These are phyloP conservation scores for Cercis canadensis DNA, from an alignment of 306 rosid species.

Conservation along the genomic window DNA sequence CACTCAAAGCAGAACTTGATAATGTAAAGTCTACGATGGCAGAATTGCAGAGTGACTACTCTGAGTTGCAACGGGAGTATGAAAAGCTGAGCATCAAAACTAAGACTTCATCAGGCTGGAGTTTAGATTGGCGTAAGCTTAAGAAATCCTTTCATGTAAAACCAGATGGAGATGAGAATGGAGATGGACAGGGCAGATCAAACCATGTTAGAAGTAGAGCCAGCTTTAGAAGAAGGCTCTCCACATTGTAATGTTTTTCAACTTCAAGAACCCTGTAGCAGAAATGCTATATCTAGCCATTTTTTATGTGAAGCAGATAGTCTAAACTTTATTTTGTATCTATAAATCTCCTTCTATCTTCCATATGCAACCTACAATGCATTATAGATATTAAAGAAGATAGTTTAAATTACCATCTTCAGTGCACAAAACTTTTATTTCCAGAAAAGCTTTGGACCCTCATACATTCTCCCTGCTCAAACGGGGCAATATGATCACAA, in stretches of 20 bases:
- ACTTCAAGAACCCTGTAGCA: constrained; percentile 1
- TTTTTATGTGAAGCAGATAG: neutral
- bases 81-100: constrained; percentile 58
- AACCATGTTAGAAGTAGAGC: constrained; percentile 41
- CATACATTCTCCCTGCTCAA: constrained; percentile 10
- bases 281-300: constrained; percentile 18
- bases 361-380: neutral
- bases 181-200: too few species aligned
- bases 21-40: constrained; percentile 65
- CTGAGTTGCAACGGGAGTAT: constrained; percentile 75
- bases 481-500: neutral
- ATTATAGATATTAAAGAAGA: constrained; percentile 1
- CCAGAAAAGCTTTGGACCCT: constrained; percentile 11
- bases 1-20: constrained; percentile 77
- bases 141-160: constrained; percentile 70
- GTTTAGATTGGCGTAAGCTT: constrained; percentile 73
- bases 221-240: constrained; percentile 54
- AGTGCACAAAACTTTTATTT: constrained; percentile 6
- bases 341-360: constrained; percentile 4
- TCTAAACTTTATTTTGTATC: neutral
- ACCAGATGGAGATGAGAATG: neutral
- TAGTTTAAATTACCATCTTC: constrained; percentile 7
- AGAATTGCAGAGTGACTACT: constrained; percentile 76
- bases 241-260: constrained; percentile 44
- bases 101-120: constrained; percentile 64